Base-by-base conservation (phyloP, 257 asterid genomes). In the Solanum chilense region DNA sequence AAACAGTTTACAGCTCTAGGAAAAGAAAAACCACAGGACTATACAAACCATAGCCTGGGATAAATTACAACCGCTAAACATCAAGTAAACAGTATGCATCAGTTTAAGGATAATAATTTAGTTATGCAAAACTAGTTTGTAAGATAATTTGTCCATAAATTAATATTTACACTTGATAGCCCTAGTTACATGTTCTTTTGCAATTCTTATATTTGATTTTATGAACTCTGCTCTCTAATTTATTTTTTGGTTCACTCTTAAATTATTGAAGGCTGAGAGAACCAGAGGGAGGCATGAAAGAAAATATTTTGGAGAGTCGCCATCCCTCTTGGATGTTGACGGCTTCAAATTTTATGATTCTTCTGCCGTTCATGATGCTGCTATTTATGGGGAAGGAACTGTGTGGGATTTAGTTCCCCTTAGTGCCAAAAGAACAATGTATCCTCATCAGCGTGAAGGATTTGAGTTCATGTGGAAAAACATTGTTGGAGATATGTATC, bases 401-500 rank as follows among this genome's bases (percentile, higher is more conserved):
- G 97, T 94, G 69, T 80, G 95, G 90, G 92, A 95, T 56, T 84
- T 93, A 60, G 91, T 96, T 66, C 93, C 94, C 6, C 77, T 86
- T 16, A 44, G 88, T 7, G 74, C 68, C 3, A 90, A 89, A 84
- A 88, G 86, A 80, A 85, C 62, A 10, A 89, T 96, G 92, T 94
- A 90, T 71, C 93, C 89, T 2, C 99, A 96, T 77, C 99, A 96
- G 74, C 89, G 88, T 14, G 94, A 94, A 37, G 99, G 98, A 2
- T 93, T 93, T 71, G 88, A 90, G n/a, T 92, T 95, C 89, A 85
- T 96, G 86, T 95, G 98, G 98, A 88, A 80, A 85, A 94, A 90
- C 88, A 88, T 96, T 7, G 97, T 91, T 3, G 99, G 98, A 45
- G 98, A 90, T 49, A 91, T 88, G 5, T 31, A 25, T 44, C 70